Evolutionary conservation across 2,329 filamentous ascomycete species (phyloP).

Genomic region (Microthyrium microscopicum): DNA sequence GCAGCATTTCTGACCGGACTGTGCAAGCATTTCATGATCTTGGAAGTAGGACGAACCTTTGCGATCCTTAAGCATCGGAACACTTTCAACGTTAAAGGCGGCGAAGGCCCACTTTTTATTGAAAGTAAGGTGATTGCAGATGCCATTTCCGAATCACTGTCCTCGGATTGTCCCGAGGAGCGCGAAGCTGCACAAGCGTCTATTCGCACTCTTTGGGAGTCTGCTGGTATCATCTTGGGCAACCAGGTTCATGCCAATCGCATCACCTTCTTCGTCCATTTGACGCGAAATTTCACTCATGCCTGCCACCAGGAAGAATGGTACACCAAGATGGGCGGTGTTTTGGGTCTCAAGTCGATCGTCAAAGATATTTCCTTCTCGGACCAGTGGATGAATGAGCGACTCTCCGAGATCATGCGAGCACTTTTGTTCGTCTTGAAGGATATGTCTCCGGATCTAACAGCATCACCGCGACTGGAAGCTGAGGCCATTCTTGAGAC

Average conservation of each 20-base stretch:
- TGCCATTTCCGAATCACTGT: constrained; percentile 75
- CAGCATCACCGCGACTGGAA: constrained; percentile 69
- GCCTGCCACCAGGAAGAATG: constrained; percentile 96
- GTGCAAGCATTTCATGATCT: constrained; percentile 74
- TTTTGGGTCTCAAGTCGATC: constrained; percentile 74
- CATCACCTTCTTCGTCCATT: constrained; percentile 68
- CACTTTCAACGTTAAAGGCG: constrained; percentile 68
- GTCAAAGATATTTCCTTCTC: constrained; percentile 73
- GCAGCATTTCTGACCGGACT: constrained; percentile 61
- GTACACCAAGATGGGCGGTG: constrained; percentile 93
- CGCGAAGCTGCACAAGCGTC: constrained; percentile 69
- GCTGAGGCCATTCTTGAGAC: constrained; percentile 72
- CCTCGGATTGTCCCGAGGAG: constrained; percentile 66
- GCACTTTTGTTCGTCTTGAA: constrained; percentile 97
- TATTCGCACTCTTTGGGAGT: constrained; percentile 61
- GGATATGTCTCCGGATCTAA: constrained; percentile 88
- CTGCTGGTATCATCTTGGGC: constrained; percentile 65
- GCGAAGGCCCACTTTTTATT: constrained; percentile 74
- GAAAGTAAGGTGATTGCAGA: constrained; percentile 80
- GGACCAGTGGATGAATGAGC: constrained; percentile 63
- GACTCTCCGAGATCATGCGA: constrained; percentile 74
- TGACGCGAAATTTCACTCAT: constrained; percentile 76
- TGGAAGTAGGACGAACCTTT: constrained; percentile 78
- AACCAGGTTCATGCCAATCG: constrained; percentile 52
- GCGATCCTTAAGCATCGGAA: constrained; percentile 63